Evolutionary conservation across 2,329 filamentous ascomycete species (phyloP).

Genomic region (Orbilia oligospora): DNA sequence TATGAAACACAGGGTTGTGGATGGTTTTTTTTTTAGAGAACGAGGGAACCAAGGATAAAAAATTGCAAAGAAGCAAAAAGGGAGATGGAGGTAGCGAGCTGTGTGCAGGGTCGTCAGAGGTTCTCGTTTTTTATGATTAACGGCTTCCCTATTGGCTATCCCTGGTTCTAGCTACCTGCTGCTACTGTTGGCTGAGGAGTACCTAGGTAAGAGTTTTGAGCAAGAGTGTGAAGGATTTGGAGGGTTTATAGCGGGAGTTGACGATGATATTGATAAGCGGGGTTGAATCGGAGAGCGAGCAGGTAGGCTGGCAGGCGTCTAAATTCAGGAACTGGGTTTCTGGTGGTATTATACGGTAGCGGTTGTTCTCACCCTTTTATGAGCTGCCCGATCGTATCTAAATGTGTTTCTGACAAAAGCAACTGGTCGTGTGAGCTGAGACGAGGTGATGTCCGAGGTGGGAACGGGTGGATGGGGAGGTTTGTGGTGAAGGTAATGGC

Average conservation of each 20-base stretch:
- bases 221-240: constrained; percentile 9
- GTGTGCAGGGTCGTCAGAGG: constrained; percentile 17
- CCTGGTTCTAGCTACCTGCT: constrained; percentile 24
- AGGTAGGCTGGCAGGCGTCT: constrained; percentile 8
- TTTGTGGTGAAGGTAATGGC: neutral
- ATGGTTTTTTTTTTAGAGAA: neutral
- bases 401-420: constrained; percentile 9
- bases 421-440: constrained; percentile 28
- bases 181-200: neutral
- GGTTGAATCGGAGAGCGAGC: constrained; percentile 18
- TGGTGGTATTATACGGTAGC: neutral
- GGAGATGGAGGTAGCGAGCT: constrained; percentile 22
- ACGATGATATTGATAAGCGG: constrained; percentile 16
- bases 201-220: neutral
- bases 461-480: constrained; percentile 10
- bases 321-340: neutral
- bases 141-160: constrained; percentile 24
- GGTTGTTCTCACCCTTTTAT: constrained; percentile 5
- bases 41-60: neutral
- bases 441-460: neutral
- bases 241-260: neutral
- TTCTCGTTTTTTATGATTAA: constrained; percentile 4
- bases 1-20: constrained; percentile 5
- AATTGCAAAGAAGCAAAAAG: neutral
- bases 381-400: neutral